These are phyloP conservation scores for Chytridiales sp. DNA, from an alignment of 371 early-diverging fungal species.

Conservation along the genomic window DNA sequence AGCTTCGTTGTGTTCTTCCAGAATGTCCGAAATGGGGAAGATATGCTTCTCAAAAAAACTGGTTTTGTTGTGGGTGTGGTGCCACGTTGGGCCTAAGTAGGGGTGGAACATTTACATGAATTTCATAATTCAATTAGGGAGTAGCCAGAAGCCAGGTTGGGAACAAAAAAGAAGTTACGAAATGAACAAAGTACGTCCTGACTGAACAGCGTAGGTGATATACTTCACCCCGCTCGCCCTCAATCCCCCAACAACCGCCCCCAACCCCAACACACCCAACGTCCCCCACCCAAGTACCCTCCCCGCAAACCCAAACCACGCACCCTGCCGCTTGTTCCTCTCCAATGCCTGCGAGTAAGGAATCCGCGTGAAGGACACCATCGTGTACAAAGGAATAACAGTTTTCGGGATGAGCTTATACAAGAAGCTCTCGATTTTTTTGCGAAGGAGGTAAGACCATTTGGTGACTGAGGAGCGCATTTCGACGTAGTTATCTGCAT, in stretches of 20 bases:
- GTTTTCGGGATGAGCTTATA: constrained; percentile 68
- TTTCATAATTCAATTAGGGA: background rate
- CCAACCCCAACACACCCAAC: constrained; percentile 7
- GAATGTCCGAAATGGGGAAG: too few relatives aligned
- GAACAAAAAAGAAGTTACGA: too few relatives aligned
- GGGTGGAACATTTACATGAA: background rate
- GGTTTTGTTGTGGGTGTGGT: too few relatives aligned
- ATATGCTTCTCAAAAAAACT: too few relatives aligned
- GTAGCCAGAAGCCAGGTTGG: constrained; percentile 2
- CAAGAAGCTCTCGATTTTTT: constrained; percentile 73
- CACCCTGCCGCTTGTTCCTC: constrained; percentile 30
- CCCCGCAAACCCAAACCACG: constrained; percentile 32
- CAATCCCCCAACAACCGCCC: constrained; percentile 7
- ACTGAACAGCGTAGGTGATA: too few relatives aligned
- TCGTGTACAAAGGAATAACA: constrained; percentile 90
- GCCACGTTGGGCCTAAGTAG: too few relatives aligned
- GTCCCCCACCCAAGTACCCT: constrained; percentile 7
- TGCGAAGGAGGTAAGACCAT: constrained; percentile 68
- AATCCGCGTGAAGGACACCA: constrained; percentile 90
- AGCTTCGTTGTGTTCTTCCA: too few relatives aligned
- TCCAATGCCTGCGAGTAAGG: constrained; percentile 77
- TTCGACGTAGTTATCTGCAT: constrained; percentile 82
- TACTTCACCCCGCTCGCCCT: background rate
- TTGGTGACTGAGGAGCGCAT: constrained; percentile 87
- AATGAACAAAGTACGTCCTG: too few relatives aligned